A percentile compares a stretch with the other conserved stretches of the same genome.
Evolutionary conservation across 371 early-diverging fungal species (phyloP).

Genomic region (Catenaria anguillulae): DNA sequence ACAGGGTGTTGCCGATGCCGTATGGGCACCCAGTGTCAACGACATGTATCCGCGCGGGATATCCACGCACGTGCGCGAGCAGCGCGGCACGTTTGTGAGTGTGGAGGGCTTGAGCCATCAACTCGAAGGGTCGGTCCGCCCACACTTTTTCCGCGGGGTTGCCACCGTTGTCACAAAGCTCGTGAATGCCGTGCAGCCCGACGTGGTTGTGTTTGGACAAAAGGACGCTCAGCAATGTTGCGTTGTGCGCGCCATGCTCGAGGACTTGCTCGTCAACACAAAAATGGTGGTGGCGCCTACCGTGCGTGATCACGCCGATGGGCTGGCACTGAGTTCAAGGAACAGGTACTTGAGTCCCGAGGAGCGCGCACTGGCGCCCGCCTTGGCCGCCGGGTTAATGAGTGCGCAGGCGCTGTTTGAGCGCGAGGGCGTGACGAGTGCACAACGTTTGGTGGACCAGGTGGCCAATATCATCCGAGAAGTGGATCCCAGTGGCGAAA

Average conservation of each 20-base stretch:
- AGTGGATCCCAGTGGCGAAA: constrained; percentile 21
- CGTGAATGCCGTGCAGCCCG: constrained; percentile 76
- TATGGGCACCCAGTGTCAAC: constrained; percentile 62
- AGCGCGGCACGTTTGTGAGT: constrained; percentile 80
- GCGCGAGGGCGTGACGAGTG: constrained; percentile 24
- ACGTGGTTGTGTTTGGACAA: constrained; percentile 79
- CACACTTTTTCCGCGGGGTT: constrained; percentile 95
- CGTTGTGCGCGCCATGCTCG: constrained; percentile 61
- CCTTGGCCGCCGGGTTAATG: constrained; percentile 54
- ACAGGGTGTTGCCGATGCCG: constrained; percentile 18
- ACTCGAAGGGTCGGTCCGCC: constrained; percentile 80
- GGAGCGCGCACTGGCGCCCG: constrained; percentile 55
- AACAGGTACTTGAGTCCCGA: constrained; percentile 66
- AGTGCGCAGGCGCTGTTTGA: constrained; percentile 35
- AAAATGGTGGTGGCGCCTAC: constrained; percentile 63
- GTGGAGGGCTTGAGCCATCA: constrained; percentile 76
- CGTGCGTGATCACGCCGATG: constrained; percentile 53
- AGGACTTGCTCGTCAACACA: constrained; percentile 66
- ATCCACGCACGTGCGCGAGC: constrained; percentile 49
- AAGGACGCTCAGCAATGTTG: constrained; percentile 95
- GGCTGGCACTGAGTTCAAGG: constrained; percentile 79
- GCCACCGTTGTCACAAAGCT: constrained; percentile 90
- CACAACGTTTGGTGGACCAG: constrained; percentile 31
- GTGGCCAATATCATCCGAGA: constrained; percentile 23
- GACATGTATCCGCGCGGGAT: constrained; percentile 93